Evolutionary conservation across 495 filamentous ascomycete genomes (phyloP).

Genomic region (Podospora comata): DNA sequence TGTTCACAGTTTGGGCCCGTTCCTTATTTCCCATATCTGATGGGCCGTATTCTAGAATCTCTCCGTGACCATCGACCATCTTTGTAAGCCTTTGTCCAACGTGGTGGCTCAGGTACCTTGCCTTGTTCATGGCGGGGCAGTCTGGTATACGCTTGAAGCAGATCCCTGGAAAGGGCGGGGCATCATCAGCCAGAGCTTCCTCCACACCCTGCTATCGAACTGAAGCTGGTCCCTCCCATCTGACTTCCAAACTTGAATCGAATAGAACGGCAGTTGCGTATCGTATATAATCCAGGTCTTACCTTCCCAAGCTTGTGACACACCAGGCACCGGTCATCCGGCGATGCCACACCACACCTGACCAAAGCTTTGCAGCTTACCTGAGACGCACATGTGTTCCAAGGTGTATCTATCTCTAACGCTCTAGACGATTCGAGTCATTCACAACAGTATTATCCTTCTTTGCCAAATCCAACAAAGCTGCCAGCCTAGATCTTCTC

Average conservation of each 20-base stretch:
- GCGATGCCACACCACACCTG: conserved; percentile 13
- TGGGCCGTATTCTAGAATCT: too few relatives aligned
- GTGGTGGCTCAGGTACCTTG: too few relatives aligned
- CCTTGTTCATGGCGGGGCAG: conserved; percentile 3
- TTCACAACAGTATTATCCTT: background rate
- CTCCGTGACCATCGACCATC: too few relatives aligned
- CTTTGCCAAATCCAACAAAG: background rate
- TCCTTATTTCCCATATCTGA: too few relatives aligned
- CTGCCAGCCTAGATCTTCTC: background rate
- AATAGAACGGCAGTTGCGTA: background rate
- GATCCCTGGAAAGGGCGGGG: conserved; percentile 19
- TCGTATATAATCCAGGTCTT: background rate
- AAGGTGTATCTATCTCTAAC: background rate
- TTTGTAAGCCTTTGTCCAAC: too few relatives aligned
- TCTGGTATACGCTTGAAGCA: background rate
- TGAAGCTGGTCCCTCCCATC: conserved; percentile 12
- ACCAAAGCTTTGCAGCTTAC: background rate
- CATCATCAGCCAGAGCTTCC: conserved; percentile 17
- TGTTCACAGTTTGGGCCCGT: too few relatives aligned
- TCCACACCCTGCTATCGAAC: conserved; percentile 12
- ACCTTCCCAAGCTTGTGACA: conserved; percentile 8
- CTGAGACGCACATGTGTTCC: background rate
- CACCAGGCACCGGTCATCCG: conserved; percentile 11
- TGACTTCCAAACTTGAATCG: background rate
- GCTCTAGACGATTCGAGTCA: conserved; percentile 5